Conservation (phyloP, 73 alveolate genomes). For the Paramecium primaurelia region DNA sequence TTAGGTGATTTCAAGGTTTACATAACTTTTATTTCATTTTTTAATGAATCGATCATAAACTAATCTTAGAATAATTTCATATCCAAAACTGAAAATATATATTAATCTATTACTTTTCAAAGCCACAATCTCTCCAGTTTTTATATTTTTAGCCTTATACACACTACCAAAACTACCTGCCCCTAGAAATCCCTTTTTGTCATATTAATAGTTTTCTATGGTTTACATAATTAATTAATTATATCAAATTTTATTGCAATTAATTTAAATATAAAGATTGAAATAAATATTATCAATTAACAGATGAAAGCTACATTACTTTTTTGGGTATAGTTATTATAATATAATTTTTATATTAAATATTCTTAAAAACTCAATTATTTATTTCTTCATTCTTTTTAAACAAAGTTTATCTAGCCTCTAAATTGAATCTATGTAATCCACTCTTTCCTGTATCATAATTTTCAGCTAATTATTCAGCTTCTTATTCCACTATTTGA, state of each 20-base stretch:
- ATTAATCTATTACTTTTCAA: neutral
- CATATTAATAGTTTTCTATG: conserved; percentile 40
- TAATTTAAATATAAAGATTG: neutral
- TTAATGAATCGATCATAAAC: conserved; percentile 57
- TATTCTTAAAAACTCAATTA: neutral
- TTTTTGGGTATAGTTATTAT: neutral
- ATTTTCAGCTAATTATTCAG: neutral
- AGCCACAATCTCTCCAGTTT: conserved; percentile 59
- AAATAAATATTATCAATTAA: neutral
- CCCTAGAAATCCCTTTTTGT: conserved; percentile 54
- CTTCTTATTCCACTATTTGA: neutral
- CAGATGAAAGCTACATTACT: neutral
- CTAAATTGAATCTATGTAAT: neutral
- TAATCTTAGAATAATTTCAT: conserved; percentile 51
- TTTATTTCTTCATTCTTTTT: conserved; percentile 5
- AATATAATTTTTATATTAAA: neutral
- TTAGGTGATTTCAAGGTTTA: conserved; percentile 19
- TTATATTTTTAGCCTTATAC: conserved; percentile 46
- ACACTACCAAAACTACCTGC: conserved; percentile 60
- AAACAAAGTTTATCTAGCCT: neutral
- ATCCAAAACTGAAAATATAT: conserved; percentile 9
- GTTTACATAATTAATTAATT: neutral
- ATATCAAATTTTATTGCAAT: neutral
- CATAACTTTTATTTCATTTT: conserved; percentile 58
- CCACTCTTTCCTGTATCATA: conserved; percentile 12